A percentile compares a stretch with the other conserved stretches of the same genome.
phyloP scores from a whole-genome alignment of 2,329 filamentous ascomycete genomes.

The Penicillium sp. region DNA sequence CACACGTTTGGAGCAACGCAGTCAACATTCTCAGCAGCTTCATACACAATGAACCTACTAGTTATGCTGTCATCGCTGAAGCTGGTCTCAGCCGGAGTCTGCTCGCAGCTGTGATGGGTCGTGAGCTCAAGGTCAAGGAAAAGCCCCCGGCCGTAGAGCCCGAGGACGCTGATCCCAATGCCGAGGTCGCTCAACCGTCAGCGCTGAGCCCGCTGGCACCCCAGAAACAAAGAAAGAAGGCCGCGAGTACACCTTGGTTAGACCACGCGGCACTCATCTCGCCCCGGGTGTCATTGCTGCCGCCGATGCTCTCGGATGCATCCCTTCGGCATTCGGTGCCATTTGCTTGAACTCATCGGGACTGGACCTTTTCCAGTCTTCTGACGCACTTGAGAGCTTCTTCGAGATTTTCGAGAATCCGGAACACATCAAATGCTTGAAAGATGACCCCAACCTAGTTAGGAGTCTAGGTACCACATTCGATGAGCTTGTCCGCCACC shows the following conservation, averaged over 20 bases:
- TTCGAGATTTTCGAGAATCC: slow-evolving; percentile 97
- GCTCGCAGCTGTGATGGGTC: slow-evolving; percentile 67
- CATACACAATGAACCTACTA: slow-evolving; percentile 97
- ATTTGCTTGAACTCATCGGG: slow-evolving; percentile 87
- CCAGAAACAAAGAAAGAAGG: slow-evolving; percentile 19
- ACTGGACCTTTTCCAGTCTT: slow-evolving; percentile 79
- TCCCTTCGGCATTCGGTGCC: slow-evolving; percentile 84
- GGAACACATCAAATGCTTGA: slow-evolving; percentile 78
- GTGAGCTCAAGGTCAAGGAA: slow-evolving; percentile 35
- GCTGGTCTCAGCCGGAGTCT: slow-evolving; percentile 84
- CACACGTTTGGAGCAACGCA: slow-evolving; percentile 91
- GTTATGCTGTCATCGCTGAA: slow-evolving; percentile 91
- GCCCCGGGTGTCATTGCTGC: slow-evolving; percentile 78
- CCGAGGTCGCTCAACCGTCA: slow-evolving; percentile 36
- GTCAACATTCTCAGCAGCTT: slow-evolving; percentile 91
- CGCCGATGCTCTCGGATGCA: slow-evolving; percentile 76
- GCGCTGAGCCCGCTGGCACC: slow-evolving; percentile 26
- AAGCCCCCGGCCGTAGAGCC: slow-evolving; percentile 25
- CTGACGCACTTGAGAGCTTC: slow-evolving; percentile 75
- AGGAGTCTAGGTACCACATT: slow-evolving; percentile 74
- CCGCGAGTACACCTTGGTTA: slow-evolving; percentile 30
- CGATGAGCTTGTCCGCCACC: slow-evolving; percentile 90
- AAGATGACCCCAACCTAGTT: slow-evolving; percentile 66
- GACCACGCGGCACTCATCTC: slow-evolving; percentile 31
- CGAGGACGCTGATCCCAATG: slow-evolving; percentile 22